Evolutionary conservation across 169 alveolate genomes (phyloP).

Genomic region (Plasmodium vinckei): DNA sequence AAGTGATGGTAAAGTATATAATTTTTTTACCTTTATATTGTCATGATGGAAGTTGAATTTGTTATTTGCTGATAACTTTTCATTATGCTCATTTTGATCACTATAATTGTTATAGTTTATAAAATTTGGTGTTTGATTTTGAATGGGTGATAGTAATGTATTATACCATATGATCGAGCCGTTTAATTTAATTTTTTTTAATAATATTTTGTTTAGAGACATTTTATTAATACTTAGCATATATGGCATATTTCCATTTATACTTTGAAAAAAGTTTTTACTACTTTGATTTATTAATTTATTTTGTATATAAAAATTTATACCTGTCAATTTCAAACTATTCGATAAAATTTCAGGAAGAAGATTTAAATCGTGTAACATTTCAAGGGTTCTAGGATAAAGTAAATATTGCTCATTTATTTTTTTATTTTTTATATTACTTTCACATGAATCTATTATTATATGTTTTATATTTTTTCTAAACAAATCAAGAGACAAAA

Average conservation of each 20-base stretch:
- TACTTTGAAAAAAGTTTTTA: conserved; percentile 36
- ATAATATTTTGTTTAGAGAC: conserved; percentile 20
- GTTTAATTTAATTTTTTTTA: background rate
- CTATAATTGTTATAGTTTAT: background rate
- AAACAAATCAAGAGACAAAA: conserved; percentile 20
- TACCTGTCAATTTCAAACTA: conserved; percentile 42
- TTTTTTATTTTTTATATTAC: background rate
- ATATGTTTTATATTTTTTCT: conserved; percentile 34
- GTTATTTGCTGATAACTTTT: background rate
- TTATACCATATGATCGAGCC: background rate
- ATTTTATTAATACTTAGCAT: conserved; percentile 45
- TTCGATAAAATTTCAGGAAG: conserved; percentile 19
- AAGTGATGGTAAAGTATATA: conserved; percentile 48
- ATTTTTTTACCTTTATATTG: conserved; percentile 9
- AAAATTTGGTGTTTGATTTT: too few species aligned
- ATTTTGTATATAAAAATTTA: conserved; percentile 23
- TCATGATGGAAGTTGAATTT: background rate
- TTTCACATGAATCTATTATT: conserved; percentile 19
- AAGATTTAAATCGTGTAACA: conserved; percentile 23
- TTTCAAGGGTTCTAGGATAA: conserved; percentile 47
- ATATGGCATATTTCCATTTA: conserved; percentile 25
- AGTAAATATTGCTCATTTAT: conserved; percentile 45
- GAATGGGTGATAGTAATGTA: conserved; percentile 3
- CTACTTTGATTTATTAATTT: conserved; percentile 32
- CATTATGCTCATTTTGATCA: background rate